Evolutionary conservation across 345 rosid species (phyloP).

Genomic region (thale cress (Arabidopsis thaliana)): DNA sequence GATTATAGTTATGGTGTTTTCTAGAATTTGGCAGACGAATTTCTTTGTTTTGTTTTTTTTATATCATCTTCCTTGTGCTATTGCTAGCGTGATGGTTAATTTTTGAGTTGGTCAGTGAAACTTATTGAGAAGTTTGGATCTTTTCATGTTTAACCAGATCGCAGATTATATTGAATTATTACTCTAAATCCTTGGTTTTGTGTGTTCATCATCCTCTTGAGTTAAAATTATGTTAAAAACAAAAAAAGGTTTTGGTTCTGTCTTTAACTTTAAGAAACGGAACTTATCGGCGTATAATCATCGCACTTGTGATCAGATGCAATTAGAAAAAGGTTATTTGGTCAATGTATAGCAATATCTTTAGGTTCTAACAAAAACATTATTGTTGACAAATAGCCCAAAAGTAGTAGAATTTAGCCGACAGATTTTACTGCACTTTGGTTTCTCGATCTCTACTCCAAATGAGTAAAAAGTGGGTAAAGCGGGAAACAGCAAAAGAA

Average conservation of each 20-base stretch:
- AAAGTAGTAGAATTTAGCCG: slow-evolving; percentile 39
- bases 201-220: not conserved
- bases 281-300: not conserved
- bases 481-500: slow-evolving; percentile 43
- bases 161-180: not conserved
- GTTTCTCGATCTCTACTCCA: slow-evolving; percentile 46
- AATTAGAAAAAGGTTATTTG: slow-evolving; percentile 4
- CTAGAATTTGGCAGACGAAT: slow-evolving; percentile 26
- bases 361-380: not conserved
- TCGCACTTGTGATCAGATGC: slow-evolving; percentile 6
- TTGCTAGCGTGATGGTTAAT: slow-evolving; percentile 20
- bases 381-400: slow-evolving; percentile 26
- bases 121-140: slow-evolving; percentile 19
- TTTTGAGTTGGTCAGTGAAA: slow-evolving; percentile 11
- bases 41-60: not conserved
- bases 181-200: not conserved
- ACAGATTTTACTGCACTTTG: slow-evolving; percentile 42
- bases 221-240: not conserved
- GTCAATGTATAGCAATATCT: slow-evolving; percentile 24
- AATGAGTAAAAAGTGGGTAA: slow-evolving; percentile 44
- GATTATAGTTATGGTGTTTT: slow-evolving; percentile 22
- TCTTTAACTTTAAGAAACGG: not conserved
- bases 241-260: not conserved
- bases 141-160: slow-evolving; percentile 4
- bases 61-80: not conserved